Evolutionary conservation across 345 rosid genomes (phyloP), one percentile per base, ranked within the genome.

Genomic region (Brassica juncea): DNA sequence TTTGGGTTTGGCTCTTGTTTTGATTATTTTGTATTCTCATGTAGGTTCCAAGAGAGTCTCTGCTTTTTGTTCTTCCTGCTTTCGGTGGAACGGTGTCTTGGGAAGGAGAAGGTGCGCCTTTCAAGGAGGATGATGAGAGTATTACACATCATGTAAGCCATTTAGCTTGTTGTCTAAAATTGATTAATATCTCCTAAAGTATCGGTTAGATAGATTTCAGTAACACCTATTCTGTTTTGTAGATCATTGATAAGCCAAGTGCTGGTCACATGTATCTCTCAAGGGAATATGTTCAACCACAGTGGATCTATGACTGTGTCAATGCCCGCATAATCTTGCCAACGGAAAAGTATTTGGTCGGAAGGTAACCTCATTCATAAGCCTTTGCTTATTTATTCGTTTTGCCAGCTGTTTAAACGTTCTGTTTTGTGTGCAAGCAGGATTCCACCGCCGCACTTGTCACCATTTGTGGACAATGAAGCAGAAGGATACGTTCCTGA

Each of bases 41-140:
- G 79, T 23, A 93, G 99, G 99, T 91, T 80, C 98, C 99, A n/a
- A 84, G 98, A 79, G 99, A 94, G 81, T 90, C 98, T 0, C 76
- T 94, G 77, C 97, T 90, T 32, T 91, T 94, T 69, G 92, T 94
- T 67, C 86, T 94, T 81, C 94, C 95, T 82, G 89, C 99, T 78
- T 94, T 93, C 83, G 99, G 99, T 19, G 99, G 99, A 64, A 73
- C 77, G 74, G 96, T 92, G 72, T 93, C 99, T 76, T 93, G 99
- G 99, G 98, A 91, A 66, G 97, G 99, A 59, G 96, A 90, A 68
- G 99, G 89, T 15, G 97, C 98, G 23, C 98, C 98, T 6, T 94
- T 87, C 49, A 72, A 67, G 55, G 97, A 93, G 78, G 81, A 86
- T 76, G 96, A 94, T 79, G 90, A 89, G 77, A 87, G 89, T 86